These are phyloP conservation scores for Vicia sativa DNA, from an alignment of 306 rosid species.

Conservation along the genomic window DNA sequence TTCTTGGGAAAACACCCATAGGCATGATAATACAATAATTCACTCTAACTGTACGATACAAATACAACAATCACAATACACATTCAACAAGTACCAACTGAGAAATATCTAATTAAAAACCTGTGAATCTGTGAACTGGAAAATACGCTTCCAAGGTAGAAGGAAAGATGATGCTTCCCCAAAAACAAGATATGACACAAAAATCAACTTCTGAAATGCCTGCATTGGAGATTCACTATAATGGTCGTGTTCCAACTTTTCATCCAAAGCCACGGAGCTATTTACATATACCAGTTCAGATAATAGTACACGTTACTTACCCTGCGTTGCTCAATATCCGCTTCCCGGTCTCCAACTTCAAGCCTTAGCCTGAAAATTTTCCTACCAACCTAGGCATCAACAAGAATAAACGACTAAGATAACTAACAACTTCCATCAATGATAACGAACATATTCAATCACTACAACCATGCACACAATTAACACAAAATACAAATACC, in stretches of 20 bases:
- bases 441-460: slow-evolving; percentile 27
- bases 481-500: slow-evolving; percentile 47
- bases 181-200: slow-evolving; percentile 88
- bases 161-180: slow-evolving; percentile 96
- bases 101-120: slow-evolving; percentile 46
- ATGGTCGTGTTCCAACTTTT: slow-evolving; percentile 73
- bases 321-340: slow-evolving; percentile 82
- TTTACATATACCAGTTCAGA: slow-evolving; percentile 11
- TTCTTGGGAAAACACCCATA: neutral
- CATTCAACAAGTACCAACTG: slow-evolving; percentile 21
- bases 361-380: slow-evolving; percentile 84
- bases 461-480: slow-evolving; percentile 2
- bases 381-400: slow-evolving; percentile 73
- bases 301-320: slow-evolving; percentile 53
- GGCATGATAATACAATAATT: neutral
- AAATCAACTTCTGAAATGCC: slow-evolving; percentile 98
- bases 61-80: neutral
- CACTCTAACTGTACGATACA: neutral
- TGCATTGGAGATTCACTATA: slow-evolving; percentile 77
- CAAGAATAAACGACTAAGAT: slow-evolving; percentile 40
- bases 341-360: slow-evolving; percentile 93
- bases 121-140: slow-evolving; percentile 91
- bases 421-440: slow-evolving; percentile 10
- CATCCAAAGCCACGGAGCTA: slow-evolving; percentile 7
- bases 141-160: slow-evolving; percentile 97